Percentiles rank a stretch among this genome's conserved stretches.
Conservation (phyloP, 768 basidiomycete genomes). For the Suillus ampliporus region DNA sequence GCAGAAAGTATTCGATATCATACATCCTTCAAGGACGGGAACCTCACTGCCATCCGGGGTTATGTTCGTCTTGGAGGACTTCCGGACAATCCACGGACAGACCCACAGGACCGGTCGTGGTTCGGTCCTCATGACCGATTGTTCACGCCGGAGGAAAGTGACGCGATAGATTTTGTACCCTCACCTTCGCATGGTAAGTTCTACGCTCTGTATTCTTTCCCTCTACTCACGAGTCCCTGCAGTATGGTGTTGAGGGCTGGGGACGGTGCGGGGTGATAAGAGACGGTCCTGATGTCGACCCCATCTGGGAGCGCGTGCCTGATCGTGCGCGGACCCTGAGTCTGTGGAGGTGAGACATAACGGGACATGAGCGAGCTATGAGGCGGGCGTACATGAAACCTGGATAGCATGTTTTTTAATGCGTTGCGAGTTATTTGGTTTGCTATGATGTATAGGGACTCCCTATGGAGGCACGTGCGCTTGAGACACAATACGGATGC, state of each 20-base stretch:
- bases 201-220: neutral
- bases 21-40: constrained; percentile 89
- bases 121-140: constrained; percentile 96
- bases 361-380: constrained; percentile 41
- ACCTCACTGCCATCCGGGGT: constrained; percentile 94
- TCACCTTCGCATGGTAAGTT: constrained; percentile 84
- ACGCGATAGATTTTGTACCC: constrained; percentile 73
- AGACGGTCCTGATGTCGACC: constrained; percentile 97
- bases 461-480: neutral
- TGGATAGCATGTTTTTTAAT: neutral
- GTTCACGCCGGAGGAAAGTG: constrained; percentile 88
- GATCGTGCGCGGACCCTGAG: constrained; percentile 61
- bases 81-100: constrained; percentile 93
- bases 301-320: constrained; percentile 91
- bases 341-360: constrained; percentile 76
- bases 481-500: neutral
- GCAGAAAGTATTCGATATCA: constrained; percentile 92
- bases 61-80: constrained; percentile 95
- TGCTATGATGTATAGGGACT: constrained; percentile 4
- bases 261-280: constrained; percentile 98
- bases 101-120: constrained; percentile 98
- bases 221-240: neutral
- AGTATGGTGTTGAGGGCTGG: constrained; percentile 99
- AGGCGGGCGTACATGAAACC: constrained; percentile 8
- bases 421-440: neutral